phyloP scores from a whole-genome alignment of 2,329 filamentous ascomycete genomes.

The Phyllosticta citrichinensis region DNA sequence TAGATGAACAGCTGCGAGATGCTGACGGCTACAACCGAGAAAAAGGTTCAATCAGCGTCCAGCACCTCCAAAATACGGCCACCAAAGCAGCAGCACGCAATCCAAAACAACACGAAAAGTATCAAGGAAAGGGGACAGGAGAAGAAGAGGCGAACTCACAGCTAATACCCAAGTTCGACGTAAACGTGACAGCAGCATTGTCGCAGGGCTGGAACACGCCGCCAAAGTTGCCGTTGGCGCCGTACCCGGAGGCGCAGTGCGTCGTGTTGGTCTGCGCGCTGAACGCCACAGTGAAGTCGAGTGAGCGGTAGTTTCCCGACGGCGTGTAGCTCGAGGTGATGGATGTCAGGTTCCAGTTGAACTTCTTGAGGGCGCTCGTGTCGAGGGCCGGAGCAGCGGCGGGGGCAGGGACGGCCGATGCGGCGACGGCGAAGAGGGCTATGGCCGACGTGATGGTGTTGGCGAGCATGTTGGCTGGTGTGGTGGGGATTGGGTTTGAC shows the following conservation, averaged over 20 bases:
- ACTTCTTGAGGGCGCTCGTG: neutral
- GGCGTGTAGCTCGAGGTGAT: neutral
- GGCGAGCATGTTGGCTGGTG: neutral
- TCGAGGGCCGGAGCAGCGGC: neutral
- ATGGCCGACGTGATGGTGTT: neutral
- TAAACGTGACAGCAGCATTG: neutral
- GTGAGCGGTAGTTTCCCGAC: neutral
- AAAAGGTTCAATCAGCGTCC: no score
- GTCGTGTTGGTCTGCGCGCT: neutral
- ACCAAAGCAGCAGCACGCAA: no score
- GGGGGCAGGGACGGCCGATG: neutral
- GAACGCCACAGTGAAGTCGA: neutral
- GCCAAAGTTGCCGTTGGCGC: neutral
- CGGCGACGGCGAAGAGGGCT: neutral
- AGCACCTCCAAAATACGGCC: no score
- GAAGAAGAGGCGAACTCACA: neutral
- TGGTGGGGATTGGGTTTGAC: neutral
- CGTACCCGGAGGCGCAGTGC: neutral
- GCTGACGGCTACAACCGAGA: neutral
- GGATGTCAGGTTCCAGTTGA: neutral
- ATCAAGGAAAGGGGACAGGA: no score
- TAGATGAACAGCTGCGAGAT: neutral
- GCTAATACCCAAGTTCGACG: neutral
- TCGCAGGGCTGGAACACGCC: neutral
- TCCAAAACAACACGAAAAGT: no score